Base-by-base conservation (phyloP, 2,329 filamentous ascomycete species). In the Alternaria panax region DNA sequence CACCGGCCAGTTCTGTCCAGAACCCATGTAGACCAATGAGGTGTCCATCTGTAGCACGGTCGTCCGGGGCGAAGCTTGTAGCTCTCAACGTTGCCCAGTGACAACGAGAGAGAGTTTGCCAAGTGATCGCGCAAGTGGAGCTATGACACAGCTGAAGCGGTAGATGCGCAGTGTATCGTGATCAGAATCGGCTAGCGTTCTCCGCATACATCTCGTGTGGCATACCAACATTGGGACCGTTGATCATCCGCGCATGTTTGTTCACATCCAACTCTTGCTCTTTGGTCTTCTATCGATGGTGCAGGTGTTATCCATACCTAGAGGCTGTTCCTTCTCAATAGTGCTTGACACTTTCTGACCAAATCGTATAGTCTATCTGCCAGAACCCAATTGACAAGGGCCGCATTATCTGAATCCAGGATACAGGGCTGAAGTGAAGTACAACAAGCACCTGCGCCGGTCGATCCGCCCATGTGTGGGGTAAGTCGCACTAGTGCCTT, bases 391-490 rank as follows among this genome's bases (percentile, higher is more conserved):
- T 28, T 34, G 22, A 48, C 30, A 38, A 16, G 34, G n/a, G 25
- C 20, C 30, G 32, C 40, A 27, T 60, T 16, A 46, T 40, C 45
- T 60, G 32, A 25, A 43, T 20, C 30, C 48, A 63, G 36, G 27
- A 16, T 22, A 25, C 30, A 25, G 34, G 16, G 48, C 32, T 54
- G 54, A 69, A 28, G 53, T 68, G 67, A 71, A 45, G 65, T 70
- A 40, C 54, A 54, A 36, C 60, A 59, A 61, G 59, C 41, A 54
- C 54, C 30, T 50, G 56, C 57, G 63, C 69, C 70, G 70, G 63
- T 64, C 40, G 61, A 69, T 68, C 70, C 67, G 68, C 57, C 11
- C 38, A 56, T 68, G 70, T 74, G 72, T 72, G 72, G 71, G 69
- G 69, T 67, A 69, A 51, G 41, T 42, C 62, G 59, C 38, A 62